Percentiles rank a stretch among this genome's conserved stretches.
phyloP scores from a whole-genome alignment of 345 rosid genomes.

The Melastoma malabathricum region DNA sequence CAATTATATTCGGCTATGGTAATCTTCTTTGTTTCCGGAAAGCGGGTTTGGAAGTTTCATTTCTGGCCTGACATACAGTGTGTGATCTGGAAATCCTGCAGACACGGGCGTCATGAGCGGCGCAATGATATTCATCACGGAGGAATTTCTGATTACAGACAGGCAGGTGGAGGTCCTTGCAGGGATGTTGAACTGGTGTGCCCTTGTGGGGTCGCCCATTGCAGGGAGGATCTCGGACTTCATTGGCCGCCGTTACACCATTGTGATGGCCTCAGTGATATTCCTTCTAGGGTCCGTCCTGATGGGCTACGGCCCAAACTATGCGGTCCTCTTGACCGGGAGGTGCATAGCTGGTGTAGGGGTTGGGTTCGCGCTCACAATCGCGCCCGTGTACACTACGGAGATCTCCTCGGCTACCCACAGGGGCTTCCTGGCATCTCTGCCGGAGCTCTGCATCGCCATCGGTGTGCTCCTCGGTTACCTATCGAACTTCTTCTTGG shows the following conservation, averaged over 20 bases:
- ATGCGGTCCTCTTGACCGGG: constrained; percentile 44
- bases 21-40: not conserved
- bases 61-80: too few species aligned
- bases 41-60: too few species aligned
- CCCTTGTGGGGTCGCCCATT: constrained; percentile 48
- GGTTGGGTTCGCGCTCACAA: constrained; percentile 80
- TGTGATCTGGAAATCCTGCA: too few species aligned
- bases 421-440: constrained; percentile 53
- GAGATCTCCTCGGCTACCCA: constrained; percentile 59
- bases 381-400: constrained; percentile 80
- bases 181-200: constrained; percentile 77
- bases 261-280: constrained; percentile 46
- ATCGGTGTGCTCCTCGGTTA: constrained; percentile 65
- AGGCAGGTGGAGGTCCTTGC: constrained; percentile 57
- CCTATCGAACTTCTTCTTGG: constrained; percentile 44
- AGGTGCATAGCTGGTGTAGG: constrained; percentile 74
- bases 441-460: constrained; percentile 71
- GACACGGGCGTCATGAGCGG: too few species aligned
- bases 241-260: constrained; percentile 87
- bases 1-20: constrained; percentile 82
- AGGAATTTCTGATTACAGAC: constrained; percentile 55
- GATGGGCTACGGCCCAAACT: constrained; percentile 77
- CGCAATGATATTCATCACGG: constrained; percentile 74
- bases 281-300: constrained; percentile 64
- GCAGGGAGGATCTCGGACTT: constrained; percentile 88